phyloP scores from a whole-genome alignment of 768 basidiomycete genomes.

The Phlegmacium glaucopus region DNA sequence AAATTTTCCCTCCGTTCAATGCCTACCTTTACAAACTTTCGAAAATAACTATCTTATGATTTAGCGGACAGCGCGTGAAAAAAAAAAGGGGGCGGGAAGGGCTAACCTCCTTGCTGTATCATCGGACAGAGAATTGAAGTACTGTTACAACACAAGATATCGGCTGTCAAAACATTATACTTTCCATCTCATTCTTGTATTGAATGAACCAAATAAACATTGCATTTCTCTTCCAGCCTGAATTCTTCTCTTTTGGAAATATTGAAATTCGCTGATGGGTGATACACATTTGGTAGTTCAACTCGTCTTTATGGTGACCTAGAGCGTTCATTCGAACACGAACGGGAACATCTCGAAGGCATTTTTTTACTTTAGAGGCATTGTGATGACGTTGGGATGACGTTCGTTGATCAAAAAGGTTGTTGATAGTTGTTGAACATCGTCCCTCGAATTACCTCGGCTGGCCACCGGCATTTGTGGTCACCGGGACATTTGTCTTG shows the following conservation, averaged over 20 bases:
- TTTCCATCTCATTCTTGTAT: too few relatives aligned
- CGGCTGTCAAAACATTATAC: too few relatives aligned
- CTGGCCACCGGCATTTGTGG: too few relatives aligned
- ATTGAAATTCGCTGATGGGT: conserved; percentile 79
- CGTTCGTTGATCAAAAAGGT: too few relatives aligned
- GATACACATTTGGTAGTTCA: conserved; percentile 51
- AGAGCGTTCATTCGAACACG: conserved; percentile 33
- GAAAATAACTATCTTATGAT: conserved; percentile 68
- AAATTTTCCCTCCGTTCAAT: conserved; percentile 79
- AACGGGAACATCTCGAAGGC: conserved; percentile 36
- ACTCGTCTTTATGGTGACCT: conserved; percentile 41
- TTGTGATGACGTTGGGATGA: too few relatives aligned
- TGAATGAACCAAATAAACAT: too few relatives aligned
- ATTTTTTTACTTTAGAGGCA: too few relatives aligned
- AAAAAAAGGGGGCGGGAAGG: neutral
- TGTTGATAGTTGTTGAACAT: conserved; percentile 18
- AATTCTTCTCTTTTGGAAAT: conserved; percentile 91
- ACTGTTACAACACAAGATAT: too few relatives aligned
- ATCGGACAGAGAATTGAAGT: conserved; percentile 82
- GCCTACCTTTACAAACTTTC: conserved; percentile 91
- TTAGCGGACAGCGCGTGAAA: conserved; percentile 23
- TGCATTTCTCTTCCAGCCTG: conserved; percentile 55
- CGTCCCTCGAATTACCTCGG: too few relatives aligned
- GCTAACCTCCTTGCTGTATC: conserved; percentile 77
- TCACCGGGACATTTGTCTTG: too few relatives aligned